These are phyloP conservation scores for Pseudocercospora fijiensis DNA, from an alignment of 2,329 filamentous ascomycete genomes.

Conservation along the genomic window DNA sequence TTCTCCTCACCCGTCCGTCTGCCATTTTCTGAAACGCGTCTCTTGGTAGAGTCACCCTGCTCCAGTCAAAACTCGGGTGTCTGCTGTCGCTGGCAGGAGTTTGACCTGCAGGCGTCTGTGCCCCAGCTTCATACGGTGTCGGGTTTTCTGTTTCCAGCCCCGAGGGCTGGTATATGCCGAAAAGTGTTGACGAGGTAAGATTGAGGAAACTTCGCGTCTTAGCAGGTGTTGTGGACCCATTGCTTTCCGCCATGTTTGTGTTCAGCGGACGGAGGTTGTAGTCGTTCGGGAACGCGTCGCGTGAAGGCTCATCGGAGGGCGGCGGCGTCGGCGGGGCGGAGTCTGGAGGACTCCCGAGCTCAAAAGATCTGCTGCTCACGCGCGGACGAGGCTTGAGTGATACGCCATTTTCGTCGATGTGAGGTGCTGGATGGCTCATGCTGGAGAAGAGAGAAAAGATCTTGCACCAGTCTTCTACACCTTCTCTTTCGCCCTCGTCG, in stretches of 20 bases:
- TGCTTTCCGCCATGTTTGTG: slow-evolving; percentile 10
- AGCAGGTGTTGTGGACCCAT: slow-evolving; percentile 48
- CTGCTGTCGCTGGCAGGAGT: slow-evolving; percentile 23
- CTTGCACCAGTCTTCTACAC: neutral
- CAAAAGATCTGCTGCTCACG: slow-evolving; percentile 67
- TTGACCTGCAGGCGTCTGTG: slow-evolving; percentile 60
- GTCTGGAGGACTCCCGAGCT: slow-evolving; percentile 50
- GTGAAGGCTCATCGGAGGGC: slow-evolving; percentile 20
- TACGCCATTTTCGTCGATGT: slow-evolving; percentile 27
- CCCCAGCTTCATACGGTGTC: slow-evolving; percentile 72
- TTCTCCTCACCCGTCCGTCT: slow-evolving; percentile 29
- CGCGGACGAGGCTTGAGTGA: slow-evolving; percentile 57
- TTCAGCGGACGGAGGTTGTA: slow-evolving; percentile 17
- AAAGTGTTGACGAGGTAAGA: slow-evolving; percentile 82
- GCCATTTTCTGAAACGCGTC: slow-evolving; percentile 26
- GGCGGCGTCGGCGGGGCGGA: slow-evolving; percentile 30
- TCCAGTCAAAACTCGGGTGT: slow-evolving; percentile 31
- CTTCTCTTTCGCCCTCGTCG: neutral
- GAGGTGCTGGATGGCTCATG: slow-evolving; percentile 32
- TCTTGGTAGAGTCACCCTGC: slow-evolving; percentile 27
- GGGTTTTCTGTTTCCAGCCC: slow-evolving; percentile 51
- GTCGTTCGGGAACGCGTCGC: slow-evolving; percentile 24
- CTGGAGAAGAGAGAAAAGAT: neutral
- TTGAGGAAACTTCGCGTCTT: slow-evolving; percentile 79
- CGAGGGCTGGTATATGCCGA: slow-evolving; percentile 81